Conservation (phyloP, 306 rosid genomes). For the Cicer bijugum region DNA sequence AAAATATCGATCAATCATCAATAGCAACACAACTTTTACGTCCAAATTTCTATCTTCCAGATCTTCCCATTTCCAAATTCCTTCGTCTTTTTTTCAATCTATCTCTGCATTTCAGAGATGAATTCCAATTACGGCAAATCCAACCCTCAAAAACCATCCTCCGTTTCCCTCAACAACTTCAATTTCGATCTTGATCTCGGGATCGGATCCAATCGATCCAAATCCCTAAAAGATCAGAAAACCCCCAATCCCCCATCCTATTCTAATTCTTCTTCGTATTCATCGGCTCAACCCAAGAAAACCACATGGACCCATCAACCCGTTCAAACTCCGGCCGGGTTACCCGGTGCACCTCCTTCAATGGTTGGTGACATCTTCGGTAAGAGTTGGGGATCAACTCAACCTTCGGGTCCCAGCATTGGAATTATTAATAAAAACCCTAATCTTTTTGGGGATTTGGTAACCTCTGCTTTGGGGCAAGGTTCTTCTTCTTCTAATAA, state of each 20-base stretch:
- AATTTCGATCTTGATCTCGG: conserved; percentile 94
- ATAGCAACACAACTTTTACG: neutral
- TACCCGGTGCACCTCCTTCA: conserved; percentile 61
- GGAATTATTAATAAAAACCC: conserved; percentile 76
- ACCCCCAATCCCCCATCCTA: conserved; percentile 57
- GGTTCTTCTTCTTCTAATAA: conserved; percentile 29
- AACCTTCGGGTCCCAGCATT: conserved; percentile 50
- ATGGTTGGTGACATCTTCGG: conserved; percentile 96
- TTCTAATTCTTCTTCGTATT: conserved; percentile 46
- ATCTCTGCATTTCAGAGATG: conserved; percentile 38
- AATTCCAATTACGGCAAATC: conserved; percentile 51
- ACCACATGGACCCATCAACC: conserved; percentile 94
- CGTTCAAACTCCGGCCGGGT: conserved; percentile 51
- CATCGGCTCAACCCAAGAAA: conserved; percentile 64
- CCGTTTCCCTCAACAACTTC: conserved; percentile 60
- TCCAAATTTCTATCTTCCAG: conserved; percentile 2
- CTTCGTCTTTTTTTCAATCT: neutral
- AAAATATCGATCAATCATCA: conserved; percentile 16
- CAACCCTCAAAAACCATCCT: conserved; percentile 50
- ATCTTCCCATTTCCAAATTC: neutral
- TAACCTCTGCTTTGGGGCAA: conserved; percentile 74
- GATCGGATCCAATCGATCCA: conserved; percentile 72
- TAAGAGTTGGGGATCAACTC: conserved; percentile 76
- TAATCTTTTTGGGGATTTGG: conserved; percentile 89
- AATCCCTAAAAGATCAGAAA: conserved; percentile 87